A percentile compares a stretch with the other conserved stretches of the same genome.
These are phyloP conservation scores for Albifimbria verrucaria DNA, from an alignment of 2,329 filamentous ascomycete genomes.

Conservation along the genomic window DNA sequence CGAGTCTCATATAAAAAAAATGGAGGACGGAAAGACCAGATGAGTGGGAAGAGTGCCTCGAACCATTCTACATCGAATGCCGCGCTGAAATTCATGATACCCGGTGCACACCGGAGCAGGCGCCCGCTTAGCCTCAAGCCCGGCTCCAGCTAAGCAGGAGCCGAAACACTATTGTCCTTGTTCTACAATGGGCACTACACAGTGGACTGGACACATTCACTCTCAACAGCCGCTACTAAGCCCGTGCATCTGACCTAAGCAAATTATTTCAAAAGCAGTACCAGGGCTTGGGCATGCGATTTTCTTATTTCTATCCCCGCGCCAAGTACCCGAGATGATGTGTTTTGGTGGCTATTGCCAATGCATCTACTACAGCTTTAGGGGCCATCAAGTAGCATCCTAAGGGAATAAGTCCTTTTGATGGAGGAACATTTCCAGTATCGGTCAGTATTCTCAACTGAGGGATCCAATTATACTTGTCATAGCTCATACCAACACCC, in stretches of 20 bases:
- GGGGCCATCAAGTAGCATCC: not conserved
- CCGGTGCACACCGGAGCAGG: not conserved
- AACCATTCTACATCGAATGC: not conserved
- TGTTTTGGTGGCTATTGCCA: not conserved
- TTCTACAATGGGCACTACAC: not conserved
- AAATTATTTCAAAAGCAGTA: not conserved
- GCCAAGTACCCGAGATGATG: not conserved
- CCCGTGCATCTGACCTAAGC: not conserved
- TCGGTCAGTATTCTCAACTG: not conserved
- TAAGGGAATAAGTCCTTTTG: not conserved
- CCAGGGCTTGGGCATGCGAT: not conserved
- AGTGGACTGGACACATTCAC: not conserved
- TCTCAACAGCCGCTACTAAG: not conserved
- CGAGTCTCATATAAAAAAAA: not conserved
- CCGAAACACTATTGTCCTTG: not conserved
- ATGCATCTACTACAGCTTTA: not conserved
- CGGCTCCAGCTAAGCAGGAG: not conserved
- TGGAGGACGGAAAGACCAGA: not conserved
- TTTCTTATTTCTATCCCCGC: not conserved
- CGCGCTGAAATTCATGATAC: not conserved
- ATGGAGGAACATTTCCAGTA: not conserved
- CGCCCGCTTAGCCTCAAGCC: not conserved
- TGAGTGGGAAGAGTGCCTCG: not conserved
- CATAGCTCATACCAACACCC: not conserved
- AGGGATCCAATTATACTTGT: not conserved